Evolutionary conservation across 371 early-diverging fungal genomes (phyloP).

Genomic region (Batkoa obscura): DNA sequence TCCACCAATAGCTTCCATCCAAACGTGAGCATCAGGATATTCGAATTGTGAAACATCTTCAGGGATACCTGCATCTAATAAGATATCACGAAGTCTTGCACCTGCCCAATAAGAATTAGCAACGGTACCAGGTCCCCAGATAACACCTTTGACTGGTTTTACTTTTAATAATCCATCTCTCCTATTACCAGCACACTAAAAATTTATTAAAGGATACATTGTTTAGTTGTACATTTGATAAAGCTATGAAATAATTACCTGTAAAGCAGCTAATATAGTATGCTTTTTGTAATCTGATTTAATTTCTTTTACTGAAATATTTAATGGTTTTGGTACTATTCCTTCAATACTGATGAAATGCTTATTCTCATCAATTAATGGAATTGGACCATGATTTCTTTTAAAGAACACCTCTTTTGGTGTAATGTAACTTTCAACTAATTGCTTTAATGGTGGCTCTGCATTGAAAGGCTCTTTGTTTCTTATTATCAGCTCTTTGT

Average conservation of each 20-base stretch:
- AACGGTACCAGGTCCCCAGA: slow-evolving; percentile 53
- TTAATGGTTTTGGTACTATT: slow-evolving; percentile 19
- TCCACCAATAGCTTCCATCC: slow-evolving; percentile 48
- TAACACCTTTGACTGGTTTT: slow-evolving; percentile 50
- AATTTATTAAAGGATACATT: slow-evolving; percentile 23
- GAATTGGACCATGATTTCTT: slow-evolving; percentile 73
- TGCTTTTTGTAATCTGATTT: slow-evolving; percentile 3
- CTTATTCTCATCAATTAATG: slow-evolving; percentile 11
- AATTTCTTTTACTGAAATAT: not conserved
- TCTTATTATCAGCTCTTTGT: not conserved
- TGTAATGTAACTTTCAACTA: slow-evolving; percentile 30
- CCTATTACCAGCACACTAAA: slow-evolving; percentile 68
- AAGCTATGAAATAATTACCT: slow-evolving; percentile 8
- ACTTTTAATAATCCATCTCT: slow-evolving; percentile 58
- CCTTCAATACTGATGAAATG: slow-evolving; percentile 11
- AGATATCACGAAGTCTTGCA: slow-evolving; percentile 51
- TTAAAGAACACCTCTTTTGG: slow-evolving; percentile 34
- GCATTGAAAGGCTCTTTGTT: slow-evolving; percentile 24
- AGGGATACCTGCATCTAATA: slow-evolving; percentile 28
- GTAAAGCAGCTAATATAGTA: slow-evolving; percentile 6
- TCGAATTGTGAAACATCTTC: slow-evolving; percentile 12
- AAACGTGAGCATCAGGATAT: slow-evolving; percentile 24
- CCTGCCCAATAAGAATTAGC: slow-evolving; percentile 68
- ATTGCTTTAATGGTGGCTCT: slow-evolving; percentile 25
- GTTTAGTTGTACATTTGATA: too few relatives aligned